Percentiles rank a stretch among this genome's conserved stretches.
Conservation (phyloP, 2,329 filamentous ascomycete genomes). For the Chaetomium globosum region DNA sequence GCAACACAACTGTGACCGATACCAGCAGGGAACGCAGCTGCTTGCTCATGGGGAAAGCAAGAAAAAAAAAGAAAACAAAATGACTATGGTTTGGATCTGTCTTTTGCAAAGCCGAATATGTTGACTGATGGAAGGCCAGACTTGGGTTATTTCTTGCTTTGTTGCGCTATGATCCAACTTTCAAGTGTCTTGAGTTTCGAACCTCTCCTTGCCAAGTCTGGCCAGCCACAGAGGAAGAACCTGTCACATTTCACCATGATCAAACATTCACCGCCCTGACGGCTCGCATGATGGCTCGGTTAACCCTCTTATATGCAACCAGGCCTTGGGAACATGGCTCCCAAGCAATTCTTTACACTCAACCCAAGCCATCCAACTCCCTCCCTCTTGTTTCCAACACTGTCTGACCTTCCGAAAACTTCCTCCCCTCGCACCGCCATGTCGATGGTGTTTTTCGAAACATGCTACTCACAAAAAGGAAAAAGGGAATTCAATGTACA, state of each 20-base stretch:
- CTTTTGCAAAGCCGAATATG: too few species aligned
- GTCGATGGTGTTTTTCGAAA: not conserved
- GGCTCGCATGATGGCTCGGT: not conserved
- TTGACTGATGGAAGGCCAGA: too few species aligned
- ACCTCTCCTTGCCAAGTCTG: too few species aligned
- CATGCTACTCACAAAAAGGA: slow-evolving; percentile 3
- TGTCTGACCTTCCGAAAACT: not conserved
- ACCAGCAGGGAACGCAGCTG: too few species aligned
- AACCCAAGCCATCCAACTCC: not conserved
- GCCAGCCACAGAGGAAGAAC: not conserved
- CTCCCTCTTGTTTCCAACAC: not conserved
- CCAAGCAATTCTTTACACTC: not conserved
- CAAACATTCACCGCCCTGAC: not conserved
- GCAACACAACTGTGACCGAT: too few species aligned
- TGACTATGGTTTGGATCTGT: too few species aligned
- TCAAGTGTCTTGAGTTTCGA: too few species aligned
- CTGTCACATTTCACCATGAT: not conserved
- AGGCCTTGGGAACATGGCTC: not conserved
- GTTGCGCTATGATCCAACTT: too few species aligned
- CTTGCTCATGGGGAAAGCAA: too few species aligned
- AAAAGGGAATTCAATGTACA: slow-evolving; percentile 15
- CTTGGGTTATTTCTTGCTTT: too few species aligned
- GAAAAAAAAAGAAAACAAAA: too few species aligned
- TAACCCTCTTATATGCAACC: slow-evolving; percentile 3
- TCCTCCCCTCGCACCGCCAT: not conserved